These are phyloP conservation scores for Boletus rubescentipes DNA, from an alignment of 768 basidiomycete genomes.

Conservation along the genomic window DNA sequence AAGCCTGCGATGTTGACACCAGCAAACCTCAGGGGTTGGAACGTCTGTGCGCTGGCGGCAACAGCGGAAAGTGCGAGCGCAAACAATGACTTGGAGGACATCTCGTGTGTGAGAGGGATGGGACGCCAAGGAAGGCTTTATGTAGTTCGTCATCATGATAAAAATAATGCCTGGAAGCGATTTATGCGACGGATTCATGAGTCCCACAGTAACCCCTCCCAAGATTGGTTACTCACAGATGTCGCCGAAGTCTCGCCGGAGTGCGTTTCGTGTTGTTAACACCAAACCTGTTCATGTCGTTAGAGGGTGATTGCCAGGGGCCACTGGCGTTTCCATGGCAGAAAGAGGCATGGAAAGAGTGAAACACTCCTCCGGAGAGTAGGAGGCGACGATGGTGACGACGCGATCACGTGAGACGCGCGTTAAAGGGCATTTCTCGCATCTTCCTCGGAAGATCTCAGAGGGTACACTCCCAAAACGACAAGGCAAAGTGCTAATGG, in stretches of 20 bases:
- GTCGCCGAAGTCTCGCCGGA: background rate
- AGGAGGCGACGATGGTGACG: background rate
- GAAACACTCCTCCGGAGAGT: background rate
- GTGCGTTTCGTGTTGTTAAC: background rate
- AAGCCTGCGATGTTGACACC: constrained; percentile 58
- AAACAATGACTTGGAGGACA: constrained; percentile 20
- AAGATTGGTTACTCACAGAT: background rate
- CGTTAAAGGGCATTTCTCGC: too few species aligned
- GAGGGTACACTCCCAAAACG: background rate
- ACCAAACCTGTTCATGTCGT: too few species aligned
- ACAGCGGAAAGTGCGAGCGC: constrained; percentile 6
- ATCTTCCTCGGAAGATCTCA: too few species aligned
- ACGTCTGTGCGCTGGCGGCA: constrained; percentile 17
- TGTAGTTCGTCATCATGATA: background rate
- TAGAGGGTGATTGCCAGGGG: too few species aligned
- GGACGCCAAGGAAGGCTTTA: constrained; percentile 4
- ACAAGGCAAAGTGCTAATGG: background rate
- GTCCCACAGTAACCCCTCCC: background rate
- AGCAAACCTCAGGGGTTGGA: constrained; percentile 32
- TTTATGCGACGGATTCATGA: background rate
- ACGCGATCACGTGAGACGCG: too few species aligned
- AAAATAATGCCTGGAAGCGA: constrained; percentile 9
- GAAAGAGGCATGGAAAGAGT: background rate
- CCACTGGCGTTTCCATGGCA: background rate
- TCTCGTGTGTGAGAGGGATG: constrained; percentile 3